Evolutionary conservation across 352 stramenopile genomes (phyloP), one percentile per base, ranked within the genome.

Genomic region (Phytophthora syringae): DNA sequence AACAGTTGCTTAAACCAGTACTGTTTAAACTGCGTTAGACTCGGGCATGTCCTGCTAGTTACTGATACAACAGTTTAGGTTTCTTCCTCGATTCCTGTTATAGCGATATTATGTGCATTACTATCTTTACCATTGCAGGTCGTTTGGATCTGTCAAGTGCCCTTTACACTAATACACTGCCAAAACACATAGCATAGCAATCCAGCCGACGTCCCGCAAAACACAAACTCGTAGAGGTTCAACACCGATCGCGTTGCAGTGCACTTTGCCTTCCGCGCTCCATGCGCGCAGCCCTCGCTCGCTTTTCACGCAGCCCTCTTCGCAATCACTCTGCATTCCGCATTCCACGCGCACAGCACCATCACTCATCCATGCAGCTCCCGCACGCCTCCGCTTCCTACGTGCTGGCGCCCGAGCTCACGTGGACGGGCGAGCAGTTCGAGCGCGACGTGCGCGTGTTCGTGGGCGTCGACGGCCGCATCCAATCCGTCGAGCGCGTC

Each of bases 381-480:
- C 67, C 63, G 18, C 32, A 58, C 36, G 60, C 48, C 36, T 55
- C 45, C 21, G 36, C 52, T n/a, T 47, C 70, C 3, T 92, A 92
- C 54, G 71, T 84, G 51, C 73, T 93, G 7, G 69, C 69, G 10
- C 74, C 84, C 2, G 82, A 90, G 70, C 80, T 91, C 67, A 88
- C 84, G 48, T 91, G 82, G 82, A 88, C 80, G 0, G 82, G 82
- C 37, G 66, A 75, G 49, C 50, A 42, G 22, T 91, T 93, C 49
- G 79, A 89, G 60, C 63, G 53, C 25, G 58, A 81, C 60, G 67
- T 91, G 51, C 73, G 62, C 15, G 79, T 93, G n/a, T 68, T 60
- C 34, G 80, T 93, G 18, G 70, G 64, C 18, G 70, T 63, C 15
- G 66, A 88, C 43, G 84, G 80, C 12, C 51, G 70, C 51, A 87